These are phyloP conservation scores for Xylaria hypoxylon DNA, from an alignment of 2,329 filamentous ascomycete genomes.

Conservation along the genomic window DNA sequence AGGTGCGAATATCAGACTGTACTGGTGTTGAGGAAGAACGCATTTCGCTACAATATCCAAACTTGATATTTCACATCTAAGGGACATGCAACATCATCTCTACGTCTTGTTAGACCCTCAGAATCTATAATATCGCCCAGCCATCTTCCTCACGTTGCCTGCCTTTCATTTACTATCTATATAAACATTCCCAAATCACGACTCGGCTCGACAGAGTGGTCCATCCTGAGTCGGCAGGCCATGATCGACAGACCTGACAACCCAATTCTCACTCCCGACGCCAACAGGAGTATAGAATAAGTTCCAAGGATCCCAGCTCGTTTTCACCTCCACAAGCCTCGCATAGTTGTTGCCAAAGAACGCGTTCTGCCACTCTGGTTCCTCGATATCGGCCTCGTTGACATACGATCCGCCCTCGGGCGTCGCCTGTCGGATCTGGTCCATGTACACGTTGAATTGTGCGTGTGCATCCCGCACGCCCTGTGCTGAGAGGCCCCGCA, in stretches of 20 bases:
- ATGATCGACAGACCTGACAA: conserved; percentile 46
- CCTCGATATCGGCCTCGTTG: conserved; percentile 64
- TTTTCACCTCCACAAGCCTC: conserved; percentile 58
- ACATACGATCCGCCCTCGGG: conserved; percentile 60
- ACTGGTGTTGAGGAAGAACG: neutral
- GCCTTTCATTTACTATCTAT: neutral
- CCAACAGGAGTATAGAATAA: conserved; percentile 62
- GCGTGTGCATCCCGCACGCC: conserved; percentile 42
- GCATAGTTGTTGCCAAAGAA: conserved; percentile 63
- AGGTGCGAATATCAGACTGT: neutral
- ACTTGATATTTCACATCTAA: neutral
- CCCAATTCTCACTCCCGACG: conserved; percentile 65
- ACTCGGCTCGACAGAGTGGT: conserved; percentile 51
- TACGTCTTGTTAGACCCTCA: neutral
- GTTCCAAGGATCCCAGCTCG: conserved; percentile 58
- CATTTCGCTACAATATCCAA: neutral
- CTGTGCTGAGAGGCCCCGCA: conserved; percentile 41
- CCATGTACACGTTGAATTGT: conserved; percentile 43
- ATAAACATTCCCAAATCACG: conserved; percentile 9
- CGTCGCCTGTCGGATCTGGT: conserved; percentile 50
- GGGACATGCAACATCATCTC: neutral
- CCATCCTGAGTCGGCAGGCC: conserved; percentile 52
- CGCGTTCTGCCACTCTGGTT: conserved; percentile 58
- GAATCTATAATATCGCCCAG: neutral
- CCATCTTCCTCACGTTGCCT: neutral